Evolutionary conservation across 441 rosid genomes (phyloP).

Genomic region (Metrosideros polymorpha): DNA sequence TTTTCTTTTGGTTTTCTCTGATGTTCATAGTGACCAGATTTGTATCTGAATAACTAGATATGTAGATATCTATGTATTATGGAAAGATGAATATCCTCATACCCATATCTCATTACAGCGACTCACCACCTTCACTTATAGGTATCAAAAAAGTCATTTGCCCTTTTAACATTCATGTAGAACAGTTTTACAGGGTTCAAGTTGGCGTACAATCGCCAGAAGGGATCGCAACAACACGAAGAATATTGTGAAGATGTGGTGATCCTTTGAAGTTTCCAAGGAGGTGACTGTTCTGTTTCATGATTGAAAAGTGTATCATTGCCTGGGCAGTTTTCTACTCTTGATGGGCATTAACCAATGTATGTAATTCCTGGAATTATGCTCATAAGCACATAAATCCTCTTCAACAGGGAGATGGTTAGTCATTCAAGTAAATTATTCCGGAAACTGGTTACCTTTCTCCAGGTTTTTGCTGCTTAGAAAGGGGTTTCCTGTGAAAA

Average conservation of each 20-base stretch:
- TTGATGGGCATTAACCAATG: too few relatives aligned
- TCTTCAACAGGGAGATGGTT: not conserved
- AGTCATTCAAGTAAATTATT: not conserved
- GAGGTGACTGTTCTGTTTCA: conserved; percentile 35
- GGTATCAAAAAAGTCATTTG: not conserved
- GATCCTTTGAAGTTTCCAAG: conserved; percentile 72
- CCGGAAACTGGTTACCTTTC: not conserved
- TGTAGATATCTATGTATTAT: too few relatives aligned
- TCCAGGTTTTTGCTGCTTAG: conserved; percentile 41
- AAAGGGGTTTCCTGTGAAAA: conserved; percentile 57
- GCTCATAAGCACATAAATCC: not conserved
- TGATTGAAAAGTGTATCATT: not conserved
- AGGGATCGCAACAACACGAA: conserved; percentile 49
- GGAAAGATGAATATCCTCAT: not conserved
- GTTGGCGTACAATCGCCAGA: conserved; percentile 83
- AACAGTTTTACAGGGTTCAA: too few relatives aligned
- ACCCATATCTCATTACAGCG: not conserved
- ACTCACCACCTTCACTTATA: not conserved
- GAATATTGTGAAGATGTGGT: conserved; percentile 65
- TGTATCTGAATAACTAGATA: not conserved
- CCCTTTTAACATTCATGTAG: conserved; percentile 17
- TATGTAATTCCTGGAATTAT: not conserved
- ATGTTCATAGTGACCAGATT: not conserved
- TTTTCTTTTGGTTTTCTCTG: not conserved
- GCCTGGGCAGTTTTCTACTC: not conserved